phyloP scores from a whole-genome alignment of 345 rosid species.

The Sonneratia alba region DNA sequence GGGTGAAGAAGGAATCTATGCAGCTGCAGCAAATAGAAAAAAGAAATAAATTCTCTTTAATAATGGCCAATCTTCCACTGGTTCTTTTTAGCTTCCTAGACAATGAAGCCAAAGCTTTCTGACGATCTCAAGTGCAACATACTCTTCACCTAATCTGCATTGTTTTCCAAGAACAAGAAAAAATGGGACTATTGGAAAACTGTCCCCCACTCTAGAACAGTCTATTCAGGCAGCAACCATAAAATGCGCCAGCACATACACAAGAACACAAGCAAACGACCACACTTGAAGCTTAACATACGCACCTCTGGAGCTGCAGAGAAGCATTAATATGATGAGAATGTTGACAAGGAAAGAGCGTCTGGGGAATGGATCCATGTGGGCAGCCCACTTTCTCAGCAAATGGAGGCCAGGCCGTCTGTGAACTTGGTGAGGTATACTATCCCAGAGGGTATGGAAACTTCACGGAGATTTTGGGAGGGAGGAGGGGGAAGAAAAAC shows the following conservation, averaged over 20 bases:
- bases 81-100: background rate
- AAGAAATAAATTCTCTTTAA: background rate
- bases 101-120: background rate
- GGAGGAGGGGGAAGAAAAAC: background rate
- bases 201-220: background rate
- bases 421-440: background rate
- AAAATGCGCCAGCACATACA: background rate
- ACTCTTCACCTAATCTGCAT: background rate
- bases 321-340: background rate
- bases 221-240: background rate
- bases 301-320: background rate
- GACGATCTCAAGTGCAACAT: background rate
- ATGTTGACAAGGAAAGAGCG: background rate
- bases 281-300: background rate
- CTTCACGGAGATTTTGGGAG: background rate
- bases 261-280: background rate
- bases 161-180: background rate
- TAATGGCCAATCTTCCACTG: background rate
- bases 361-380: conserved; percentile 2
- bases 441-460: background rate
- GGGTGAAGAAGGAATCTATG: background rate
- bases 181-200: background rate
- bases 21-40: background rate
- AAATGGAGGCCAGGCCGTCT: background rate
- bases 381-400: background rate